Base-by-base conservation (phyloP, 768 basidiomycete genomes). In the Phanerochaete sordida region DNA sequence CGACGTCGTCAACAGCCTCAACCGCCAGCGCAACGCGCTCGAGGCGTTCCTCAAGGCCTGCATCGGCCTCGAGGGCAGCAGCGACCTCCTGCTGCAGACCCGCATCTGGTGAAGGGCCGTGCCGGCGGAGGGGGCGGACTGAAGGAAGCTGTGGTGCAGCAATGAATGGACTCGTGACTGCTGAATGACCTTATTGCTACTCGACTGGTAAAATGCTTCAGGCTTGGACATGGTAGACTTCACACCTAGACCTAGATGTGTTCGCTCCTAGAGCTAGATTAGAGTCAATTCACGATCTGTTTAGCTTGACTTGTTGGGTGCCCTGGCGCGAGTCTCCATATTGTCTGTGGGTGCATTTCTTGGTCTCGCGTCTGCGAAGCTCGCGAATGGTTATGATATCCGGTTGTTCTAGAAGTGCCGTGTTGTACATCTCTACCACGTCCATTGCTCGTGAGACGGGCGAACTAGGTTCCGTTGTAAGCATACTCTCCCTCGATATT, bases 1-100 rank as follows among this genome's bases (percentile, higher is more conserved):
- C 37, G 91, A 92, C 67, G 94, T 98, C 66, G 89, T 98, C 75
- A 99, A 99, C 85, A 90, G 88, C 65, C 84, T 98, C 64, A 89
- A 88, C 76, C 86, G 95, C 72, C 96, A 99, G 81, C 87, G 96
- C 71, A 92, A 94, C 62, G 96, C 93, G 9, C 85, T 98, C 59
- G 95, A 96, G 74, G 76, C 82, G 44, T 97, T 96, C 86, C 80
- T 97, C 70, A 96, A 95, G 83, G 94, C 94, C 43, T 97, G 93
- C 75, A 77, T 95, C 55, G 94, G 94, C 27, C 75, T 97, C 45
- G 93, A 96, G 74, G 81, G 85, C 54, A 86, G 80, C 73, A 85
- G 82, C 54, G 96, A 98, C 73, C 77, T 98, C 68, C 76, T 98
- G 69, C 82, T 96, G 16, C 87, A 92, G 74, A 89, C 89, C 26